Percentiles rank a stretch among this genome's conserved stretches.
Conservation (phyloP, 164 flowering plant species). For the Vitis rotundifolia region DNA sequence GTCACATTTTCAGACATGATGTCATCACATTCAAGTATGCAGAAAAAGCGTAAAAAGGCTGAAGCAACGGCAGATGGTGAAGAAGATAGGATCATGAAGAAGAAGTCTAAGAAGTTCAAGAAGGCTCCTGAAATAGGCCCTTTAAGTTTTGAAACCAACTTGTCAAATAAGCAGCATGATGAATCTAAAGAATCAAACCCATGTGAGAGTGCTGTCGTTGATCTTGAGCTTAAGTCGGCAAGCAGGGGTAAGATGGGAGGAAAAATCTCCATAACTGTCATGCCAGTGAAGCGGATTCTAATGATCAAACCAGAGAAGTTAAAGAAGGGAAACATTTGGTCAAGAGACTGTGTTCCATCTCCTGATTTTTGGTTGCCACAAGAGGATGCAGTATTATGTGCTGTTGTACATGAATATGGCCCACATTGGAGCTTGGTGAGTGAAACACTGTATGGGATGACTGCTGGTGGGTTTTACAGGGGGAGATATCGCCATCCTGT, state of each 20-base stretch:
- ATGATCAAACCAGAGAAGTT: conserved; percentile 83
- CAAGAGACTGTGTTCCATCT: conserved; percentile 63
- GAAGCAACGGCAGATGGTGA: conserved; percentile 32
- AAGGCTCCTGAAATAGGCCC: conserved; percentile 36
- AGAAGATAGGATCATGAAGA: conserved; percentile 46
- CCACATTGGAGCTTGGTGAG: conserved; percentile 88
- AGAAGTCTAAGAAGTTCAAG: conserved; percentile 67
- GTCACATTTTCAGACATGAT: conserved; percentile 26
- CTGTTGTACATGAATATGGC: conserved; percentile 90
- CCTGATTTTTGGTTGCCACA: conserved; percentile 87
- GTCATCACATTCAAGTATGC: conserved; percentile 35
- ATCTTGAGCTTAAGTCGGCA: conserved; percentile 55
- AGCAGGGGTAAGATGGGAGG: conserved; percentile 70
- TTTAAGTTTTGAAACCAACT: conserved; percentile 19
- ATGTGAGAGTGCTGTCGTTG: conserved; percentile 35
- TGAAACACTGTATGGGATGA: conserved; percentile 75
- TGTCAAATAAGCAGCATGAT: conserved; percentile 32
- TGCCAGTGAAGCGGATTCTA: conserved; percentile 80
- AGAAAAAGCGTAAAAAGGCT: conserved; percentile 63
- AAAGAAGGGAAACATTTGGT: conserved; percentile 84
- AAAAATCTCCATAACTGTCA: conserved; percentile 68
- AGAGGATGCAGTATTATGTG: conserved; percentile 95
- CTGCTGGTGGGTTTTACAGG: conserved; percentile 86
- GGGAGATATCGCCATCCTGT: conserved; percentile 92
- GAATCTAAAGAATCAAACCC: conserved; percentile 39